A percentile compares a stretch with the other conserved stretches of the same genome.
Evolutionary conservation across 495 filamentous ascomycete genomes (phyloP).

Genomic region (Neurospora sp.): DNA sequence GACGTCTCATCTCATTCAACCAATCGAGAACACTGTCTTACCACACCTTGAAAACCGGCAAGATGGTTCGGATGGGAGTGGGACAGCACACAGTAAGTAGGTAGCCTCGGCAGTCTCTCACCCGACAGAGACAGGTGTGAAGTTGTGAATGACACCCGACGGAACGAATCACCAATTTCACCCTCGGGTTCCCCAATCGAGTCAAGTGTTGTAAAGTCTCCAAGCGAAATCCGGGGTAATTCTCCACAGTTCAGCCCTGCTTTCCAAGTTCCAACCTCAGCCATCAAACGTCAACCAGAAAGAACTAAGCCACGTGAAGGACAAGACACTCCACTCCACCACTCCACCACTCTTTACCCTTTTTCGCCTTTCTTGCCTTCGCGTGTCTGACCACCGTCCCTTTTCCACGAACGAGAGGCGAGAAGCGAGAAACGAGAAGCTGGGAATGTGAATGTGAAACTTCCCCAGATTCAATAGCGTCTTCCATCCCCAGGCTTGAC

Average conservation of each 20-base stretch:
- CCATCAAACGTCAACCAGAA: background rate
- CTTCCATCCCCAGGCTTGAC: background rate
- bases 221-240: background rate
- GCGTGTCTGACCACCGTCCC: background rate
- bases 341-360: background rate
- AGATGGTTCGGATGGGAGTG: background rate
- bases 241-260: background rate
- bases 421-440: background rate
- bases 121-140: background rate
- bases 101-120: background rate
- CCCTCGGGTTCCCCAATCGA: background rate
- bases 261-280: background rate
- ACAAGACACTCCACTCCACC: background rate
- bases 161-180: background rate
- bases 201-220: too few relatives aligned
- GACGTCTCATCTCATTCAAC: background rate
- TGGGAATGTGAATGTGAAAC: background rate
- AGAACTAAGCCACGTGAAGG: background rate
- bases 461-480: background rate
- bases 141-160: background rate
- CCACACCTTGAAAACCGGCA: background rate
- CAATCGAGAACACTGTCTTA: background rate
- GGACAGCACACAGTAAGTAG: background rate
- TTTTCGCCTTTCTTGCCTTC: background rate
- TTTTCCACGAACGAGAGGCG: background rate